Conservation (phyloP, 768 basidiomycete species). For the Galerina sulciceps region DNA sequence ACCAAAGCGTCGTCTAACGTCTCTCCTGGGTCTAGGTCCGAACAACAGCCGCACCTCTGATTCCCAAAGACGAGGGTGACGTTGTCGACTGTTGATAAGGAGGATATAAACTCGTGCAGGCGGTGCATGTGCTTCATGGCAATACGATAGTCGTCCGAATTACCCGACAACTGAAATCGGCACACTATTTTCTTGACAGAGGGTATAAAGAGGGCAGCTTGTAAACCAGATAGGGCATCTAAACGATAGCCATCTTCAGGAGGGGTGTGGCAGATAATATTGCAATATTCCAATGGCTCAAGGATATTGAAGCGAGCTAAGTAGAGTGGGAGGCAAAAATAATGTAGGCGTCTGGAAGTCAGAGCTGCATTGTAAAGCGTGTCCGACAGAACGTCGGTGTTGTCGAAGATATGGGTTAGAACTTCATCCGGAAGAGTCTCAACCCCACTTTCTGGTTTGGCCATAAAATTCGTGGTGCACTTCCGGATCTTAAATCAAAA, state of each 20-base stretch:
- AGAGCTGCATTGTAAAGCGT: conserved; percentile 17
- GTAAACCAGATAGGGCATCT: conserved; percentile 21
- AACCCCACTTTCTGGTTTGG: background rate
- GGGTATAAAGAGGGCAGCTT: conserved; percentile 18
- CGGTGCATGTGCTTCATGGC: conserved; percentile 18
- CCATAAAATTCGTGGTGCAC: background rate
- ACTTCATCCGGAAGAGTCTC: conserved; percentile 26
- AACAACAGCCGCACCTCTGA: conserved; percentile 24
- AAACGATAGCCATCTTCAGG: conserved; percentile 6
- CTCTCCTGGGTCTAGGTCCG: conserved; percentile 12
- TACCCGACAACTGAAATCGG: conserved; percentile 17
- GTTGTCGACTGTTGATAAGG: conserved; percentile 10
- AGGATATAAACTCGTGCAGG: conserved; percentile 12
- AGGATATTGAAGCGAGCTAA: conserved; percentile 18
- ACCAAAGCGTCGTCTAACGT: conserved; percentile 17
- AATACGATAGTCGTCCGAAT: conserved; percentile 15
- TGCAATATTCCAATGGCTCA: conserved; percentile 16
- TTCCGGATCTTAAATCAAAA: no score
- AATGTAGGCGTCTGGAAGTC: conserved; percentile 21
- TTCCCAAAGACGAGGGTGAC: conserved; percentile 20
- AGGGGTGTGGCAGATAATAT: conserved; percentile 11
- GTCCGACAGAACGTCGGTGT: conserved; percentile 11
- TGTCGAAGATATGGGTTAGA: conserved; percentile 23
- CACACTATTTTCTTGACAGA: conserved; percentile 18
- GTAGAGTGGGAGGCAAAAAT: conserved; percentile 19